A percentile compares a stretch with the other conserved stretches of the same genome.
phyloP scores from a whole-genome alignment of 345 rosid genomes.

The Passiflora organensis region DNA sequence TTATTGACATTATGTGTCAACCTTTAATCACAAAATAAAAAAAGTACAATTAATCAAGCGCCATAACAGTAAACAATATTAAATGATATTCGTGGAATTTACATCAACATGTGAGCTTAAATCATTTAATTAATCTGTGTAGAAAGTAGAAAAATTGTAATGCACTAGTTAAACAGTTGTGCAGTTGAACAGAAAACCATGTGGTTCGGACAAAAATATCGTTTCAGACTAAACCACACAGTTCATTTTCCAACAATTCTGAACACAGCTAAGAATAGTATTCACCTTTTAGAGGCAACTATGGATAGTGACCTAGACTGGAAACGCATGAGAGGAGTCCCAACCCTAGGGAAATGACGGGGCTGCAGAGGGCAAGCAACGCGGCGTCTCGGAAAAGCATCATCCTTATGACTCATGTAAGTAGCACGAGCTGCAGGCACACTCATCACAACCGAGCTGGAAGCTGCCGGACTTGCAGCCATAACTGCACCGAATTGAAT shows the following conservation, averaged over 20 bases:
- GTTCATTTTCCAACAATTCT: too few species aligned
- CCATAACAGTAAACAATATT: slow-evolving; percentile 1
- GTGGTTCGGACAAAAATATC: background rate
- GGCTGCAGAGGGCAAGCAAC: background rate
- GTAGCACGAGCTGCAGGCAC: slow-evolving; percentile 5
- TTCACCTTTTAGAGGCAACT: slow-evolving; percentile 1
- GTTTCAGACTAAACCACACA: background rate
- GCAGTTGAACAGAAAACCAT: too few species aligned
- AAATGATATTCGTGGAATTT: too few species aligned
- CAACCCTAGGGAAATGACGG: slow-evolving; percentile 4
- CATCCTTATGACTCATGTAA: background rate
- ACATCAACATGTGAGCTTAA: too few species aligned
- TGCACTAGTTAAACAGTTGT: too few species aligned
- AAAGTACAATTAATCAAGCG: too few species aligned
- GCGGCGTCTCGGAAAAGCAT: background rate
- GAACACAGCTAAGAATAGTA: too few species aligned
- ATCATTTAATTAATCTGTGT: too few species aligned
- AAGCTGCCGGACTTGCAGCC: slow-evolving; percentile 9
- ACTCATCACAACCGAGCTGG: slow-evolving; percentile 10
- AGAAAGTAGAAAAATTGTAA: too few species aligned
- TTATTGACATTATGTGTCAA: slow-evolving; percentile 22
- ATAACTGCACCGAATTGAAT: slow-evolving; percentile 1
- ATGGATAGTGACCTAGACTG: background rate
- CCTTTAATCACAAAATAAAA: slow-evolving; percentile 33
- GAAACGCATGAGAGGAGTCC: background rate